Conservation (phyloP, 768 basidiomycete genomes). For the Chalciporus piperatus region DNA sequence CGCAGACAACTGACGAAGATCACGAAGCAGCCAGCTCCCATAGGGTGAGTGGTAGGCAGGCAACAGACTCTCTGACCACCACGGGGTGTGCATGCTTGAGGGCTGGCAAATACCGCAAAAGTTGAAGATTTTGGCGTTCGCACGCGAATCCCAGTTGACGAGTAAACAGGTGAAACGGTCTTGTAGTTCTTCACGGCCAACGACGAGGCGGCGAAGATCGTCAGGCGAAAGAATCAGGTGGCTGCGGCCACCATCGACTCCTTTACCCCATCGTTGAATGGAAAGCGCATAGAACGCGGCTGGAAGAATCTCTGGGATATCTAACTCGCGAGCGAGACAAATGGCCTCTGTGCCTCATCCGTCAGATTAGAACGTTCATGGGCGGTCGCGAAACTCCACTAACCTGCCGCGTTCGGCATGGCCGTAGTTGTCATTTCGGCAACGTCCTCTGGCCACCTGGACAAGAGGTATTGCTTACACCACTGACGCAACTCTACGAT, state of each 20-base stretch:
- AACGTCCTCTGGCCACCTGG: conserved; percentile 31
- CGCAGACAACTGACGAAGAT: conserved; percentile 13
- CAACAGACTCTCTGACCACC: conserved; percentile 10
- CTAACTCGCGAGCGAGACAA: conserved; percentile 33
- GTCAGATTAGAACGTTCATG: neutral
- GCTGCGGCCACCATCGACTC: conserved; percentile 29
- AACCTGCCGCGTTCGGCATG: conserved; percentile 33
- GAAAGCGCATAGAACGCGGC: conserved; percentile 41
- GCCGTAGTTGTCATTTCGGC: conserved; percentile 26
- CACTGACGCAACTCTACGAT: conserved; percentile 27
- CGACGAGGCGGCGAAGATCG: conserved; percentile 31
- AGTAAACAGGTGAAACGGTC: conserved; percentile 20
- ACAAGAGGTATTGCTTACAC: conserved; percentile 21
- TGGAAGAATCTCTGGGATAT: conserved; percentile 36
- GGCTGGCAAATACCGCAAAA: conserved; percentile 5
- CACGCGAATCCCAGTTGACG: conserved; percentile 5
- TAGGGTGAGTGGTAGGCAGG: conserved; percentile 9
- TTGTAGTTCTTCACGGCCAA: conserved; percentile 32
- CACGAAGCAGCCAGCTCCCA: conserved; percentile 21
- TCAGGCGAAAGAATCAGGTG: conserved; percentile 27
- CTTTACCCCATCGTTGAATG: conserved; percentile 26
- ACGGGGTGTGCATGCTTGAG: neutral
- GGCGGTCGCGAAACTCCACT: neutral
- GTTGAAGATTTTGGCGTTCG: neutral
- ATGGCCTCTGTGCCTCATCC: conserved; percentile 30